These are phyloP conservation scores for Phaeophleospora eucalypticola DNA, from an alignment of 2,329 filamentous ascomycete genomes.

Conservation along the genomic window DNA sequence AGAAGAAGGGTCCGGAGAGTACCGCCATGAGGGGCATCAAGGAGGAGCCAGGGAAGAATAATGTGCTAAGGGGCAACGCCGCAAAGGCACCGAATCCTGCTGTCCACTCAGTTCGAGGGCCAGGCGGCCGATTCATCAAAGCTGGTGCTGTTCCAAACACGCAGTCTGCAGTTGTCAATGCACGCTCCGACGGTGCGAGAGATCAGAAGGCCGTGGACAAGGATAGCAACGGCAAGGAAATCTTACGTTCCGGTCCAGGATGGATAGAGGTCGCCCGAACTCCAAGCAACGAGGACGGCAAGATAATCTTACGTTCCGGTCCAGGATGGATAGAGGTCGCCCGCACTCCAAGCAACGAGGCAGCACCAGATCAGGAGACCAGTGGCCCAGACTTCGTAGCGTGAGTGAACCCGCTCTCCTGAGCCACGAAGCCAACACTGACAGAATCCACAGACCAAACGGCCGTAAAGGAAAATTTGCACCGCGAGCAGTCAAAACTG, in stretches of 20 bases:
- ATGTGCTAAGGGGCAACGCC: background rate
- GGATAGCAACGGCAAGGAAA: too few relatives aligned
- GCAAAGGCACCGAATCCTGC: background rate
- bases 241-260: conserved; percentile 17
- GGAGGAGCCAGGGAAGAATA: background rate
- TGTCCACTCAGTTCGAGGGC: conserved; percentile 1
- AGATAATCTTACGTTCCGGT: conserved; percentile 15
- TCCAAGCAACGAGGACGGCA: background rate
- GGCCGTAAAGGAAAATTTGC: too few relatives aligned
- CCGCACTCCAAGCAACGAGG: background rate
- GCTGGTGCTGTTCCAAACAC: background rate
- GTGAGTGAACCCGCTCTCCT: background rate
- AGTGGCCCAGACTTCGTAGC: background rate
- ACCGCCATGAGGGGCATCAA: conserved; percentile 8
- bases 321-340: conserved; percentile 21
- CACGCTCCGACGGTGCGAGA: too few relatives aligned
- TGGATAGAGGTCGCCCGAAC: conserved; percentile 16
- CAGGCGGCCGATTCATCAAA: background rate
- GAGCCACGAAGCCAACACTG: too few relatives aligned
- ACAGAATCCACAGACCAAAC: background rate
- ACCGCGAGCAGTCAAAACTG: too few relatives aligned
- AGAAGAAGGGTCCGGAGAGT: conserved; percentile 8
- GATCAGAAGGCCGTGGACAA: too few relatives aligned
- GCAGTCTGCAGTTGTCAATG: too few relatives aligned
- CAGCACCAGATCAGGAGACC: background rate